Evolutionary conservation across 2,329 filamentous ascomycete genomes (phyloP).

Genomic region (Pseudocercospora pini-densiflorae): DNA sequence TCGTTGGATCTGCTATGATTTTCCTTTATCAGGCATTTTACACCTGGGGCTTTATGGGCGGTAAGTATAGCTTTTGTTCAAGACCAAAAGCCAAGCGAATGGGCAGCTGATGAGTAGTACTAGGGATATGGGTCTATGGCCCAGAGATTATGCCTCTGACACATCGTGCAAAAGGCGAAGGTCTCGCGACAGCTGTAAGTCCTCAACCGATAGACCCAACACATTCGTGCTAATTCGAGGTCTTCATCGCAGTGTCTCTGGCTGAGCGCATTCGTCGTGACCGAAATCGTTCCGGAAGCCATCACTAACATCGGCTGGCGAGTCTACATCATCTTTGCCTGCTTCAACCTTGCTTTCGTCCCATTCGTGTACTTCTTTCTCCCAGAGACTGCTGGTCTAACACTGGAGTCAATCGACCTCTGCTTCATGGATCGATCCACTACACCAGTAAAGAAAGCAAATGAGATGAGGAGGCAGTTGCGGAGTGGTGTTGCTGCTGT

Average conservation of each 20-base stretch:
- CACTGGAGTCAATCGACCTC: conserved; percentile 20
- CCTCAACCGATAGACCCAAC: neutral
- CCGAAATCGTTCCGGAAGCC: conserved; percentile 47
- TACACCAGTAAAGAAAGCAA: neutral
- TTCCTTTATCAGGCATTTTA: neutral
- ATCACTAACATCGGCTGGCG: conserved; percentile 46
- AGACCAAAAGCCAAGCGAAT: no score
- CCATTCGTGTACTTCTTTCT: conserved; percentile 40
- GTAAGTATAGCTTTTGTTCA: no score
- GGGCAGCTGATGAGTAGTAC: no score
- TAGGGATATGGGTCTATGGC: conserved; percentile 3
- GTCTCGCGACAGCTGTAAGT: conserved; percentile 7
- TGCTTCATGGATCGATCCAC: conserved; percentile 2
- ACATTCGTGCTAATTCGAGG: neutral
- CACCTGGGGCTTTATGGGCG: conserved; percentile 1
- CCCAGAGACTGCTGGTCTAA: conserved; percentile 29
- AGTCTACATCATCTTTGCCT: conserved; percentile 48
- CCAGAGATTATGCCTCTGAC: conserved; percentile 5
- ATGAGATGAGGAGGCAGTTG: neutral
- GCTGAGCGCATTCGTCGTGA: conserved; percentile 30
- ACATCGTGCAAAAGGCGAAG: conserved; percentile 6
- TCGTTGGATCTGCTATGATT: neutral
- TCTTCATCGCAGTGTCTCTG: neutral
- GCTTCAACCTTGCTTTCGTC: conserved; percentile 42
- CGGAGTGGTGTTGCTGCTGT: neutral